Evolutionary conservation across 78 protist genomes (phyloP), one percentile per base, ranked within the genome.

Genomic region (Tieghemostelium lacteum): DNA sequence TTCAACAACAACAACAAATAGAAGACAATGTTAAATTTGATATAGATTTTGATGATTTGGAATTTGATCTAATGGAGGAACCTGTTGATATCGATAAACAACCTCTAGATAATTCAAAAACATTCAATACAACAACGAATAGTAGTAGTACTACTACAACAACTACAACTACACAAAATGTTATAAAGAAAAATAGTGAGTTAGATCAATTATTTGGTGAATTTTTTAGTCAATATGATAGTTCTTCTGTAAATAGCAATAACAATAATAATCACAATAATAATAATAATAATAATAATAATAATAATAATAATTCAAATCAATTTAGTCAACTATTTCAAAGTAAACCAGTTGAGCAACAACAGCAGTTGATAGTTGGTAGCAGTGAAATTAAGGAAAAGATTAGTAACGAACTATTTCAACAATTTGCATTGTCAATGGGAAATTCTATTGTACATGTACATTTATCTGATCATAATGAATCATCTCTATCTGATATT

Each of bases 351-450:
- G n/a, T n/a, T n/a, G n/a, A n/a, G 12, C 42, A 50, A 33, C 26
- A 52, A 54, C 10, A 52, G 39, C 4, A 67, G 52, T 36, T 4
- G 31, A 2, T 16, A 19, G 26, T 66, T 1, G 26, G 28, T 20
- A 45, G 29, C 24, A 49, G 55, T 29, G 75, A 80, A 28, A 80
- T 64, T 40, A 52, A 67, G 2, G 69, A 36, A 19, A 67, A 49
- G 14, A 80, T 77, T 22, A 31, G 55, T 50, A 33, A 67, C 39
- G 61, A 80, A 29, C 31, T 39, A 66, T 80, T 80, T 67, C 61
- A 37, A 52, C 52, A 52, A 17, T 2, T 80, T 22, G 76, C 88
- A 39, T 16, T 55, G 20, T 24, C 61, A 31, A 40, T 80, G 50
- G 33, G 67, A 31, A 62, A 39, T 26, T 14, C 52, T 20, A 55